Evolutionary conservation across 495 filamentous ascomycete species (phyloP), one percentile per base, ranked within the genome.

Genomic region (Hyaloscypha bicolor): DNA sequence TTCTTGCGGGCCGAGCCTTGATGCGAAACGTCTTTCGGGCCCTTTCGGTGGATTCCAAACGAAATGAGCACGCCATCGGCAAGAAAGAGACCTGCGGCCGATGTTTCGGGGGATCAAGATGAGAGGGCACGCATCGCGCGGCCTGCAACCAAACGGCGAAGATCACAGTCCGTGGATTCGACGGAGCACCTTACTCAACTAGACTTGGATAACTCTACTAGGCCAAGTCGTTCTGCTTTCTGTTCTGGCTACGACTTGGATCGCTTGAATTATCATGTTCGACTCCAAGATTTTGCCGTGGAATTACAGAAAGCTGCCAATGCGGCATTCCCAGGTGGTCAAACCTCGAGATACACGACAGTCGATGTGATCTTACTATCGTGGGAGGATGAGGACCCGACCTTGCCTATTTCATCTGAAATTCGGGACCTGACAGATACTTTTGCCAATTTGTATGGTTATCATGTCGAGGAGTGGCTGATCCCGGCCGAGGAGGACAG

Each of bases 341-440:
- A 61, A 48, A 25, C 6, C 22, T 61, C 59, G 9, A 31, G 59
- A 45, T 61, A 61, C 37, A 29, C 33, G 21, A 42, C 48, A 48
- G 59, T 61, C 5, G 33, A 61, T 21, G 59, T 48, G 37, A 42
- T 61, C n/a, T 30, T 61, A 21, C 9, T 61, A 48, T 61, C 59
- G 21, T 61, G 59, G 59, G 59, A 61, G 29, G 59, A 61, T 21
- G 59, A 61, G 21, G 59, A 61, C 21, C 59, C 59, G 19, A 22
- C 2, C 0, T 35, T 61, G 33, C 22, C 59, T 21, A 35, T 61
- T n/a, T 30, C 35, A n/a, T 29, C 37, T 3, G 59, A 61, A 29
- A 61, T 61, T 33, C 37, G 37, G 9, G 37, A 61, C 5, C 37
- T 61, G 59, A 1, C 59, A 21, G 37, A 61, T 48, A 48, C 59